Percentiles rank a stretch among this genome's conserved stretches.
Conservation (phyloP, 331 rosid genomes). For the Malus hybrid region DNA sequence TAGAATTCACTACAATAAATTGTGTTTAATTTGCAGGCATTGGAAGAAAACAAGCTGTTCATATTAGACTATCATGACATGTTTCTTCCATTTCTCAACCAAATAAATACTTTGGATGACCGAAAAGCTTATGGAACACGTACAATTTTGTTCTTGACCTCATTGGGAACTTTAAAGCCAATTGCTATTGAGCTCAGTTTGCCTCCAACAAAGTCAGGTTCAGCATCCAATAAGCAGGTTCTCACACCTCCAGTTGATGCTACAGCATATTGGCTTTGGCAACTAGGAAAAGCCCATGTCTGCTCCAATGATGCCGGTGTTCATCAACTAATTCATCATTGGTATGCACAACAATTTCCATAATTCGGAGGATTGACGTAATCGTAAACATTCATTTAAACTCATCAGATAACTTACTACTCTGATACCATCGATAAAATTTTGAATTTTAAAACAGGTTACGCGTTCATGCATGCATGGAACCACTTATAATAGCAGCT, state of each 20-base stretch:
- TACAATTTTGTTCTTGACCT: conserved; percentile 37
- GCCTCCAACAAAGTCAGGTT: conserved; percentile 23
- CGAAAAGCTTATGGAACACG: conserved; percentile 40
- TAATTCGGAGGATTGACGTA: no score
- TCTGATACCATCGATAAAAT: no score
- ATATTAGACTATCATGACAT: conserved; percentile 38
- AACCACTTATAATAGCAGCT: conserved; percentile 38
- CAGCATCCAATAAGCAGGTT: conserved; percentile 30
- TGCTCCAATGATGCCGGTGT: conserved; percentile 43
- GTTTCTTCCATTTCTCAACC: conserved; percentile 27
- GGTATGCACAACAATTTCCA: no score
- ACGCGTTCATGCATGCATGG: conserved; percentile 30
- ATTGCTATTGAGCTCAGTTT: conserved; percentile 45
- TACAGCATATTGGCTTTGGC: conserved; percentile 43
- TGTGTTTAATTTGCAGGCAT: conserved; percentile 12
- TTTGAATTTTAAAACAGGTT: conserved; percentile 16
- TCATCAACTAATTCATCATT: conserved; percentile 19
- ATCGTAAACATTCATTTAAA: no score
- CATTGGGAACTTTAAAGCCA: conserved; percentile 29
- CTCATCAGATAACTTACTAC: no score
- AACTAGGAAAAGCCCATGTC: conserved; percentile 49
- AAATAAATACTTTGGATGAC: conserved; percentile 20
- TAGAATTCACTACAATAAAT: no score
- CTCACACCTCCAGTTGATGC: conserved; percentile 26
- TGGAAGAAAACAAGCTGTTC: conserved; percentile 28